These are phyloP conservation scores for Plasmodium gonderi DNA, from an alignment of 169 alveolate species.

Conservation along the genomic window DNA sequence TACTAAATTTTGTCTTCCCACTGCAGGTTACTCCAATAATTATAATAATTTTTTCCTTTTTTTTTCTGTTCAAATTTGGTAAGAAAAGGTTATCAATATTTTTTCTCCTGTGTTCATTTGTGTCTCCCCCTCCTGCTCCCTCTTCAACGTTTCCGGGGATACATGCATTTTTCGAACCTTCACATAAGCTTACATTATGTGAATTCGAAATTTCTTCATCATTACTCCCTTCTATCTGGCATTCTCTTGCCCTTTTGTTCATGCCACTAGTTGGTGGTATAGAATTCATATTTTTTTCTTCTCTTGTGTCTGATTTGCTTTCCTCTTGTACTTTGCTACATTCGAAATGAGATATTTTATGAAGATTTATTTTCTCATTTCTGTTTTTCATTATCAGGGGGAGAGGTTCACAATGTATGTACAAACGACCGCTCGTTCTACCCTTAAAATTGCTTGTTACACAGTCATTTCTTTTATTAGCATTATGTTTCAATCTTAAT, in stretches of 20 bases:
- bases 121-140: not conserved
- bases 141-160: too few species aligned
- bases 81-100: not conserved
- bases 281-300: not conserved
- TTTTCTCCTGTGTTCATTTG: not conserved
- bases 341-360: not conserved
- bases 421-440: not conserved
- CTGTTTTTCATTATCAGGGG: not conserved
- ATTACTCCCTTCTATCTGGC: not conserved
- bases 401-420: not conserved
- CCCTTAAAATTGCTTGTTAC: not conserved
- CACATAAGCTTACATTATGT: too few species aligned
- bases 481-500: not conserved
- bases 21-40: conserved; percentile 84
- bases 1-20: conserved; percentile 82
- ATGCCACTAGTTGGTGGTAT: not conserved
- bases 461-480: not conserved
- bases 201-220: too few species aligned
- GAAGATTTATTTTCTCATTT: not conserved
- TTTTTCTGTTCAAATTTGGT: not conserved
- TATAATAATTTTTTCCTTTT: conserved; percentile 69
- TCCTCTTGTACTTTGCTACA: not conserved
- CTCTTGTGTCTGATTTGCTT: not conserved
- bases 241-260: not conserved
- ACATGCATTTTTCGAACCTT: too few species aligned